Percentiles rank a stretch among this genome's conserved stretches.
Evolutionary conservation across 1,284 basidiomycete species (phyloP).

Genomic region (Volvariella volvacea): DNA sequence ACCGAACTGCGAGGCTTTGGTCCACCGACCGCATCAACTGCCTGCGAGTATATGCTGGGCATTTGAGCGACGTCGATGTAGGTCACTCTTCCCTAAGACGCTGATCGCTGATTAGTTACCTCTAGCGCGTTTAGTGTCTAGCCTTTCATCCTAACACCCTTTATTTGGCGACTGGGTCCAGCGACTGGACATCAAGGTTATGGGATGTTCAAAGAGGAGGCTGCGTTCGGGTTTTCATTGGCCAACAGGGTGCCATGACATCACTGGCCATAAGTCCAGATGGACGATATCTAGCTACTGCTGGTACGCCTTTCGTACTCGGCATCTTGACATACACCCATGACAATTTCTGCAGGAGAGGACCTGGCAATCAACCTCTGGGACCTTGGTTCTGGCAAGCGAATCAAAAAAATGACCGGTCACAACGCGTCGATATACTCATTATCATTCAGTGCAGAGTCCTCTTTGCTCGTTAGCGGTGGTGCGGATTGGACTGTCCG

Average conservation of each 20-base stretch:
- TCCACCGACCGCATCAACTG: constrained; percentile 88
- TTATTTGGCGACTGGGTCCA: constrained; percentile 95
- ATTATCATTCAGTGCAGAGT: constrained; percentile 89
- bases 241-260: constrained; percentile 89
- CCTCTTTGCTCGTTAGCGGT: constrained; percentile 83
- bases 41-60: constrained; percentile 91
- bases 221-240: constrained; percentile 93
- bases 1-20: constrained; percentile 95
- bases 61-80: constrained; percentile 96
- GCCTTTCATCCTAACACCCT: constrained; percentile 97
- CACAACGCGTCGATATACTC: constrained; percentile 88
- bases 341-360: constrained; percentile 49
- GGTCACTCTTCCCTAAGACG: constrained; percentile 26
- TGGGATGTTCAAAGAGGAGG: constrained; percentile 98
- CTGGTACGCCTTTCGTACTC: constrained; percentile 45
- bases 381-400: constrained; percentile 90
- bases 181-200: constrained; percentile 90
- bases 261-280: constrained; percentile 89
- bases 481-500: constrained; percentile 91
- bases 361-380: constrained; percentile 93
- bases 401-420: constrained; percentile 96
- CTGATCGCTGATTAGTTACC: constrained; percentile 6
- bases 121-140: constrained; percentile 62
- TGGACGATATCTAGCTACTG: constrained; percentile 89
- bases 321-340: background rate